Base-by-base conservation (phyloP, 2,329 filamentous ascomycete species). In the Claviceps purpurea region DNA sequence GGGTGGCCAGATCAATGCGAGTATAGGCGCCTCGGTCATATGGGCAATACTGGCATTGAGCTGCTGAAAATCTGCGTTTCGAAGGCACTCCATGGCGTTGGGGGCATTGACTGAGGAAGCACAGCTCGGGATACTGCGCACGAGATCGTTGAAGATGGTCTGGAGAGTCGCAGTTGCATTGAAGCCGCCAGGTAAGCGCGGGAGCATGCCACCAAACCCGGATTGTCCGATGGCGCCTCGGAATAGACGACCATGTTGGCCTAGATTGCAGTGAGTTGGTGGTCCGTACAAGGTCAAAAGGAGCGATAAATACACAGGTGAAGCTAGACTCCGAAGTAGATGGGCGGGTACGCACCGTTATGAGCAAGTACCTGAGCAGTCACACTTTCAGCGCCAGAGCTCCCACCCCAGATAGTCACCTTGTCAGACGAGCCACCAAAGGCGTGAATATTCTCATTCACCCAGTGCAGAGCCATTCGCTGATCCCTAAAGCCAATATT, bases 401-500 rank as follows among this genome's bases (percentile, higher is more conserved):
- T 75, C 59, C 78, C 73, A 38, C 72, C 76, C 62, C 70, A 77
- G 40, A 77, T 65, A 1, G 71, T 75, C n/a, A 76, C 71, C 50
- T 73, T 69, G 2, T 58, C 52, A 13, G 70, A 64, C 40, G 73
- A 68, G 5, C 72, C 73, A 20, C 72, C 72, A 50, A 75, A 76
- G 3, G 64, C 61, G 7, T 56, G 61, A 39, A 75, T 72, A 53
- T 71, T 76, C 55, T 70, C 72, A 45, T 71, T 69, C 50, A 76
- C 60, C 73, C 73, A 76, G 16, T 63, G 61, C 2, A 75, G 60
- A 3, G 70, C 73, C n/a, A 73, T 58, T 3, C 71, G 61, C 57
- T 76, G 73, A 52, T 76, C 73, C 10, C 68, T 64, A 38, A 75
- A 65, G 4, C 76, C 76, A 11, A 73, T 65, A 53, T 79, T 79